A percentile compares a stretch with the other conserved stretches of the same genome.
These are phyloP conservation scores for Phoma sp. DNA, from an alignment of 2,329 filamentous ascomycete species.

Conservation along the genomic window DNA sequence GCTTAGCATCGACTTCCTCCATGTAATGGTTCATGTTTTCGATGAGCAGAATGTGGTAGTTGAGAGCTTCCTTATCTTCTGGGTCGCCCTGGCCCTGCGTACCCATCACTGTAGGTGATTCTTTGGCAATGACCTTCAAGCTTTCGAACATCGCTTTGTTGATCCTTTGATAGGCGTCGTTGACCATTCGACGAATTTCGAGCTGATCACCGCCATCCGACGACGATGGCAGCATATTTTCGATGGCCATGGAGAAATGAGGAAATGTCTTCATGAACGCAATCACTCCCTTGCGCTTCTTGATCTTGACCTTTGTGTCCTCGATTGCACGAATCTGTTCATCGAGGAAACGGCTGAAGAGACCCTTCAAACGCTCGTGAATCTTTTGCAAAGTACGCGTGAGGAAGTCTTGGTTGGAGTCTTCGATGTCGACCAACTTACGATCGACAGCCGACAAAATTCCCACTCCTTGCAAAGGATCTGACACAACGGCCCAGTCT, in stretches of 20 bases:
- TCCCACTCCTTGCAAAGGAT: slow-evolving; percentile 90
- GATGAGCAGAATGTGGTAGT: slow-evolving; percentile 95
- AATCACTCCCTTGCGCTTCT: slow-evolving; percentile 97
- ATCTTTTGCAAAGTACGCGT: slow-evolving; percentile 79
- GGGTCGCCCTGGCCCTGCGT: slow-evolving; percentile 61
- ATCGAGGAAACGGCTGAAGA: slow-evolving; percentile 89
- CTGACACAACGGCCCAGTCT: slow-evolving; percentile 80
- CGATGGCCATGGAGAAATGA: slow-evolving; percentile 78
- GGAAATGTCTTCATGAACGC: slow-evolving; percentile 95
- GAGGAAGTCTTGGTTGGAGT: slow-evolving; percentile 92
- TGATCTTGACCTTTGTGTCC: slow-evolving; percentile 98
- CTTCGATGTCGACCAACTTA: slow-evolving; percentile 77
- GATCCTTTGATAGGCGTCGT: slow-evolving; percentile 85
- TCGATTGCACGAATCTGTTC: slow-evolving; percentile 95
- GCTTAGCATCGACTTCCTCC: slow-evolving; percentile 81
- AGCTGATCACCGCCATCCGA: slow-evolving; percentile 61
- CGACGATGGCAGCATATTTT: slow-evolving; percentile 72
- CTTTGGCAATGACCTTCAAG: slow-evolving; percentile 89
- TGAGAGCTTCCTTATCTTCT: slow-evolving; percentile 95
- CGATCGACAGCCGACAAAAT: slow-evolving; percentile 81
- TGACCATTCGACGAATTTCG: slow-evolving; percentile 77
- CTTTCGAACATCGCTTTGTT: slow-evolving; percentile 97
- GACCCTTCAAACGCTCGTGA: slow-evolving; percentile 72
- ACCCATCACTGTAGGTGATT: slow-evolving; percentile 63
- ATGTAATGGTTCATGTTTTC: slow-evolving; percentile 99